Evolutionary conservation across 208 protist species (phyloP).

Genomic region (Trypanosoma melophagium): DNA sequence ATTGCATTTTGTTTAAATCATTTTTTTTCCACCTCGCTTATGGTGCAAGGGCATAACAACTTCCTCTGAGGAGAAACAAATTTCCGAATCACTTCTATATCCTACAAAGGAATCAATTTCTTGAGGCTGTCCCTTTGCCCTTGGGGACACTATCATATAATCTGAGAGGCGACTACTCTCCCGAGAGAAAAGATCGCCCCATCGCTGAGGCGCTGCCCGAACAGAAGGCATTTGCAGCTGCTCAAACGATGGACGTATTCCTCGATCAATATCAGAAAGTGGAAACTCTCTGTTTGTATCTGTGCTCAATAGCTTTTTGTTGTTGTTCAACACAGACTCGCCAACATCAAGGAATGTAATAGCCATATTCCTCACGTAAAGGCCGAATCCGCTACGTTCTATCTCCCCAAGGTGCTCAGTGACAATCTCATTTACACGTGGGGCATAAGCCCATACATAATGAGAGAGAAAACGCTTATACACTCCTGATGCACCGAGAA

Average conservation of each 20-base stretch:
- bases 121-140: not conserved
- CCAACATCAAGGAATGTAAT: slow-evolving; percentile 31
- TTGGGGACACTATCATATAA: not conserved
- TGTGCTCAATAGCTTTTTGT: slow-evolving; percentile 25
- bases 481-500: slow-evolving; percentile 48
- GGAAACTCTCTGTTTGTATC: not conserved
- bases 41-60: not conserved
- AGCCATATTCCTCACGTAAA: slow-evolving; percentile 37
- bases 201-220: not conserved
- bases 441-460: slow-evolving; percentile 50
- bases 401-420: slow-evolving; percentile 55
- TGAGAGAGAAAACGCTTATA: slow-evolving; percentile 54
- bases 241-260: not conserved
- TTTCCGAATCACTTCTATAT: not conserved
- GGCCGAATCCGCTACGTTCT: slow-evolving; percentile 43
- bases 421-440: slow-evolving; percentile 49
- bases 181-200: not conserved
- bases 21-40: not conserved
- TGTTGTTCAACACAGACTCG: slow-evolving; percentile 35
- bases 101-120: not conserved
- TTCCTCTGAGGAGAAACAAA: not conserved
- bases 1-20: not conserved
- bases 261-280: not conserved
- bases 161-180: not conserved
- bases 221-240: not conserved